Evolutionary conservation across 371 early-diverging fungal genomes (phyloP), one percentile per base, ranked within the genome.

Genomic region (Mucor lusitanicus): DNA sequence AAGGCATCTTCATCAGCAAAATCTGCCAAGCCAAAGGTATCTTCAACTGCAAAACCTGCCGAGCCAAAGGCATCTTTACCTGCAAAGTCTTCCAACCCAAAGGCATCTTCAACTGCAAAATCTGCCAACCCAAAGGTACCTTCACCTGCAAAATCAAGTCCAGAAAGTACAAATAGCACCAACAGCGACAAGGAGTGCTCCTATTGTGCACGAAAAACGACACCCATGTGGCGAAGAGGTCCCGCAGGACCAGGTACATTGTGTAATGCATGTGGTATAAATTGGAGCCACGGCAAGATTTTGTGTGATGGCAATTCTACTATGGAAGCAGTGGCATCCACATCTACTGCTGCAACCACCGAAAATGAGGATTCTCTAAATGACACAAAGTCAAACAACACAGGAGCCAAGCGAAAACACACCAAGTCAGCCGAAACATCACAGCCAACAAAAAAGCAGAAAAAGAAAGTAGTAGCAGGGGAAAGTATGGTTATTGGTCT

Each of bases 151-250:
- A 37, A 37, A 42, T 53, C 37, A 9, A n/a, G 30, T n/a, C 33
- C 33, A 25, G 55, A 28, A 15, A 37, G 64, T 33, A 27, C 33
- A 13, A 21, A 40, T 42, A 59, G 44, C 21, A n/a, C 54, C 17
- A 59, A 28, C 48, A 67, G 64, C 13, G 72, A 71, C 33, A 86
- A 85, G 62, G 75, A 82, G 57, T 93, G 92, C 73, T 65, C 79
- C 19, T 93, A 93, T 80, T 97, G 97, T 75, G 81, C 85, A 13
- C 90, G 91, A n/a, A 88, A 85, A 53, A 80, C 84, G 9, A 95
- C 96, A 1, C 96, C 96, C 30, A 92, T 93, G 83, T 97, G 97
- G 97, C 87, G 96, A 23, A 84, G 94, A 60, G 95, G 95, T 5
- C 94, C 94, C 0, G 84, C 84, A 44, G 94, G 93, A 27, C 88